phyloP scores from a whole-genome alignment of 257 asterid species.

The Craterostigma plantagineum region DNA sequence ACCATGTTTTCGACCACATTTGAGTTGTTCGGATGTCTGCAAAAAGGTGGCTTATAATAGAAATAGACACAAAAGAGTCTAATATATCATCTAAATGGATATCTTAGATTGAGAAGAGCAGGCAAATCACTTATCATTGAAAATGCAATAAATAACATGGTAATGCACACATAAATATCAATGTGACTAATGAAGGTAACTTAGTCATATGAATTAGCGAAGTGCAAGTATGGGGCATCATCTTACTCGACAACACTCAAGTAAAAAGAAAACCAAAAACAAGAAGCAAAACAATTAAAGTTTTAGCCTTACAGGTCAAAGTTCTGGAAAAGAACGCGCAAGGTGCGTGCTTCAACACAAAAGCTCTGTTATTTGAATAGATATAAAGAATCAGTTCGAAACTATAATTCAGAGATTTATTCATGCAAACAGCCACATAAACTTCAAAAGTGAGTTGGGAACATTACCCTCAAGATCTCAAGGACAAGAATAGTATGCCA shows the following conservation, averaged over 20 bases:
- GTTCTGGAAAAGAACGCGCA: slow-evolving; percentile 75
- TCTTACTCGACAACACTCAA: background rate
- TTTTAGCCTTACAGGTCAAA: slow-evolving; percentile 78
- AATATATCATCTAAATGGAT: too few species aligned
- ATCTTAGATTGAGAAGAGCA: too few species aligned
- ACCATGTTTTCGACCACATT: slow-evolving; percentile 86
- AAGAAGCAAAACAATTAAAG: slow-evolving; percentile 2
- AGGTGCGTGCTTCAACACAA: slow-evolving; percentile 96
- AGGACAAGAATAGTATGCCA: slow-evolving; percentile 99
- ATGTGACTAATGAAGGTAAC: too few species aligned
- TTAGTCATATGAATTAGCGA: too few species aligned
- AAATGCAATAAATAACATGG: too few species aligned
- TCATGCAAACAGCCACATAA: slow-evolving; percentile 6
- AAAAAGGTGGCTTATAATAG: background rate
- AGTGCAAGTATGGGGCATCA: too few species aligned
- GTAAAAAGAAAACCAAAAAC: too few species aligned
- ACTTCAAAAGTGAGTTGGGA: slow-evolving; percentile 1
- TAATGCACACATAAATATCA: too few species aligned
- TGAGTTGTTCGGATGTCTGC: slow-evolving; percentile 89
- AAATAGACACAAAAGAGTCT: too few species aligned
- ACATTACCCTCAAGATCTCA: slow-evolving; percentile 81
- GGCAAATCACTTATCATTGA: too few species aligned
- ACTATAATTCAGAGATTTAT: slow-evolving; percentile 6
- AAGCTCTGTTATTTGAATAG: slow-evolving; percentile 49
- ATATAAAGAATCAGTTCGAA: slow-evolving; percentile 11